A percentile compares a stretch with the other conserved stretches of the same genome.
These are phyloP conservation scores for Ophiostoma montium DNA, from an alignment of 2,329 filamentous ascomycete species.

Conservation along the genomic window DNA sequence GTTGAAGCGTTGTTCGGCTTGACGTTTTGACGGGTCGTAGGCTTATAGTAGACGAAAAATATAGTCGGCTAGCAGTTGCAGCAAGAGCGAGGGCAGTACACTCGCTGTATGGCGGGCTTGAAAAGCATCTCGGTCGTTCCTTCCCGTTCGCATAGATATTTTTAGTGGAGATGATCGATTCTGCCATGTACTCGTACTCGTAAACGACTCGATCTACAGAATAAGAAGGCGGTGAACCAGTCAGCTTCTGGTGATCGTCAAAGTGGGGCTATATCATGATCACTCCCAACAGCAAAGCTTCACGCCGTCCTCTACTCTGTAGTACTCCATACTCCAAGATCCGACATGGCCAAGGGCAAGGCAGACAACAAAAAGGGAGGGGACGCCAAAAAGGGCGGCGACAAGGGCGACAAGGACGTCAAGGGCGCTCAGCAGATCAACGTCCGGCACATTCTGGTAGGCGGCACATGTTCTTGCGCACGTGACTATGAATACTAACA, in stretches of 20 bases:
- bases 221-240: too few species aligned
- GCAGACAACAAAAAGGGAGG: conserved; percentile 13
- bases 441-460: conserved; percentile 55
- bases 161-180: conserved; percentile 2
- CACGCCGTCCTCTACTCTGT: too few species aligned
- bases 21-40: too few species aligned
- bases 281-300: too few species aligned
- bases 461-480: conserved; percentile 6
- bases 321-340: too few species aligned
- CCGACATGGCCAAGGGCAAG: conserved; percentile 14
- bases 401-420: conserved; percentile 10
- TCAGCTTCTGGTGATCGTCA: too few species aligned
- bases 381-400: conserved; percentile 6
- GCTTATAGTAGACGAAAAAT: too few species aligned
- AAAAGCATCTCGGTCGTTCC: conserved; percentile 3
- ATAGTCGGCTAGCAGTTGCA: too few species aligned
- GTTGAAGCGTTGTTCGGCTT: too few species aligned
- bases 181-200: not conserved
- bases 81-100: too few species aligned
- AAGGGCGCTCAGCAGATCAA: conserved; percentile 37
- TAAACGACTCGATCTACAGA: not conserved
- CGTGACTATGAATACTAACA: conserved; percentile 15
- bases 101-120: not conserved
- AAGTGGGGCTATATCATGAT: too few species aligned
- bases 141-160: not conserved